These are phyloP conservation scores for Cordyceps cateniannulata DNA, from an alignment of 2,329 filamentous ascomycete genomes.

Conservation along the genomic window DNA sequence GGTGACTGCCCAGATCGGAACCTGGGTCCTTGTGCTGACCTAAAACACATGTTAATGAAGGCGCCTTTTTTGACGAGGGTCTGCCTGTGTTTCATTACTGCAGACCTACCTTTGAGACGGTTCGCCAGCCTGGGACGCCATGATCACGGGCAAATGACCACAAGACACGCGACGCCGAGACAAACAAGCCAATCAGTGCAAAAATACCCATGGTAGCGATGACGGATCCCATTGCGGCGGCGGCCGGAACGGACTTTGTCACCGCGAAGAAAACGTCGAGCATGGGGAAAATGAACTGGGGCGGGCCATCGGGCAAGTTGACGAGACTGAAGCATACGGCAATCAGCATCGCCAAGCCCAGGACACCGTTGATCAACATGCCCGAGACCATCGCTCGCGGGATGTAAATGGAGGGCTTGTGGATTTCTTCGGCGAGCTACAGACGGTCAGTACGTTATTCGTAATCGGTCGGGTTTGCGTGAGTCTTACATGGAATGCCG, in stretches of 20 bases:
- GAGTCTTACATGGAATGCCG: conserved; percentile 21
- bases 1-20: conserved; percentile 23
- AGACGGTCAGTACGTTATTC: neutral
- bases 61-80: neutral
- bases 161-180: conserved; percentile 50
- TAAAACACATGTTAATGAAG: conserved; percentile 17
- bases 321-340: conserved; percentile 44
- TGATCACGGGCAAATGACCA: conserved; percentile 43
- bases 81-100: neutral
- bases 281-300: conserved; percentile 38
- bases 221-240: conserved; percentile 43
- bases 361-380: conserved; percentile 42
- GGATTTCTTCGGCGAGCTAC: conserved; percentile 25
- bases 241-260: conserved; percentile 39
- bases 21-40: conserved; percentile 20
- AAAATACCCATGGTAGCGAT: conserved; percentile 43
- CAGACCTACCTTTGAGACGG: neutral
- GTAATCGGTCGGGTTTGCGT: neutral
- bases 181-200: conserved; percentile 46
- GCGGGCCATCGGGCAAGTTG: conserved; percentile 37
- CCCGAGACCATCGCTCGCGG: conserved; percentile 44
- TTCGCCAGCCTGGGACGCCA: conserved; percentile 25
- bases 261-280: conserved; percentile 51
- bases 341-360: conserved; percentile 50
- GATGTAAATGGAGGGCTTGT: conserved; percentile 41